Evolutionary conservation across 2,329 filamentous ascomycete species (phyloP).

Genomic region (Fusarium solani-melongenae): DNA sequence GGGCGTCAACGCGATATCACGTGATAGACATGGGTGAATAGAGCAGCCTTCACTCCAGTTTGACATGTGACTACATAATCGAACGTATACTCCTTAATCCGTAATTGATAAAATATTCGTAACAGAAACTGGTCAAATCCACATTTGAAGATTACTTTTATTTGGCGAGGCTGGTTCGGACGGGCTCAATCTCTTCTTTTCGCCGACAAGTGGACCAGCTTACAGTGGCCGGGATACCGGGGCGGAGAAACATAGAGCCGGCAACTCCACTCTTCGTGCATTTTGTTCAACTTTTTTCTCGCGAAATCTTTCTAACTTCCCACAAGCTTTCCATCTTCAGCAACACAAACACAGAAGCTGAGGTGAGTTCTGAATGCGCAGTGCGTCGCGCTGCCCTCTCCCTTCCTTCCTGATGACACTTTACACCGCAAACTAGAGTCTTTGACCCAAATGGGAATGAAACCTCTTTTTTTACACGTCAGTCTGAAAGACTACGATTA

Average conservation of each 20-base stretch:
- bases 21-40: constrained; percentile 20
- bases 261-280: constrained; percentile 27
- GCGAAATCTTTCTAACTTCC: constrained; percentile 36
- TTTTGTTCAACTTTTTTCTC: constrained; percentile 45
- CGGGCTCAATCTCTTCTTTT: neutral
- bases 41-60: neutral
- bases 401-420: constrained; percentile 77
- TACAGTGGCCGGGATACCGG: constrained; percentile 1
- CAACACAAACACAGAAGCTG: constrained; percentile 35
- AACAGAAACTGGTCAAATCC: neutral
- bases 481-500: constrained; percentile 75
- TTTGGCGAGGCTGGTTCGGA: neutral
- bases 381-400: constrained; percentile 8
- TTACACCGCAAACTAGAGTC: constrained; percentile 96
- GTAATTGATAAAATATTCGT: neutral
- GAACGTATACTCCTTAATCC: neutral
- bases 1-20: constrained; percentile 38
- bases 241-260: constrained; percentile 28
- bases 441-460: constrained; percentile 88
- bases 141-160: neutral
- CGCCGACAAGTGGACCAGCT: constrained; percentile 11
- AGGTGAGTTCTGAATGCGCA: constrained; percentile 41
- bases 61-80: neutral
- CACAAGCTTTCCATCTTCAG: constrained; percentile 34
- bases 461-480: constrained; percentile 84